Base-by-base conservation (phyloP, 2,329 filamentous ascomycete genomes). In the Mariannaea sp. region DNA sequence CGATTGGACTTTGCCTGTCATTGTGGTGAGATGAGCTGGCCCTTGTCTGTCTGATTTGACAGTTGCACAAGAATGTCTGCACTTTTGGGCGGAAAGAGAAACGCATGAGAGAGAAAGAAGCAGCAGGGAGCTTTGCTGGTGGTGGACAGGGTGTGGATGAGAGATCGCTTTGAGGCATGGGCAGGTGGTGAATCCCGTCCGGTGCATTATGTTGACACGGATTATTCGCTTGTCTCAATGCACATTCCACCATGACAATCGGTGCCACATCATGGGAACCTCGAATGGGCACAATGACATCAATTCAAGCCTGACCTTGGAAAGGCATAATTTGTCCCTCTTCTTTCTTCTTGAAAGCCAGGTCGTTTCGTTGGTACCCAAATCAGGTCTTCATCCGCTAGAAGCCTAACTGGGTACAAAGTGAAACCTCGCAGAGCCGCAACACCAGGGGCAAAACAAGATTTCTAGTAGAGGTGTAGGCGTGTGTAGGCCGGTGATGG, bases 1-100 rank as follows among this genome's bases (percentile, higher is more conserved):
- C 47, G 49, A 57, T 55, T 58, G 58, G 56, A 26, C 41, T 38
- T 47, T 45, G 49, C 56, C 42, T 51, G 46, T 53, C 49, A 46
- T 49, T 38, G 26, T 59, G 33, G 30, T 52, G 53, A 51, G 46
- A 54, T 44, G 53, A 38, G 44, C 22, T 57, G 57, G 53, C 44
- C 54, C 52, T 42, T 36, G 40, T 35, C 44, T 53, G 35, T 51
- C 48, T 13, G 48, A 39, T 46, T 53, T 16, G 47, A 55, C 36
- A 44, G 51, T 44, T 39, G 29, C 32, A 53, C 38, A 36, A 17
- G 30, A 42, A 52, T 35, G 35, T 41, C 27, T 32, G 38, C 38
- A 33, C 12, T 38, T 13, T 10, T 44, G 38, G 27, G 43, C 30
- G 36, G 36, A 14, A n/a, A 41, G 42, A 53, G 45, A 35, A 32